Conservation (phyloP, 441 rosid genomes). For the Kokia cookei region DNA sequence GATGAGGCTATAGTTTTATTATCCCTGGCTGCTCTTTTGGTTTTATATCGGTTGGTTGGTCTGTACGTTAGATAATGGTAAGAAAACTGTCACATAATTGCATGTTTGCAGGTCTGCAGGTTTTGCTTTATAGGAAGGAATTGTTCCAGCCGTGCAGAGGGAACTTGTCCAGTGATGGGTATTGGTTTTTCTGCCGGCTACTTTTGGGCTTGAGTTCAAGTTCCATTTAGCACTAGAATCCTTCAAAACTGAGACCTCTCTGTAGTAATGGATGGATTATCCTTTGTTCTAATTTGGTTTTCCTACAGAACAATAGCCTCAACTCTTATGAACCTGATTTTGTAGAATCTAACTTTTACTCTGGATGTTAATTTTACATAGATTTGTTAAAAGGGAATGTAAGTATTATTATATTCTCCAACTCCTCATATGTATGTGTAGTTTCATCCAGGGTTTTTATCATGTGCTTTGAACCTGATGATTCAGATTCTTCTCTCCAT, state of each 20-base stretch:
- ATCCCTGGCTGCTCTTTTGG: constrained; percentile 17
- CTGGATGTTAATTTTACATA: background rate
- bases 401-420: too few species aligned
- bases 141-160: constrained; percentile 20
- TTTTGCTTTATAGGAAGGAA: constrained; percentile 27
- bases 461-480: too few species aligned
- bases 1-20: constrained; percentile 18
- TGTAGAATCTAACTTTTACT: background rate
- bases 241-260: constrained; percentile 15
- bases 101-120: constrained; percentile 47
- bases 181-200: constrained; percentile 15
- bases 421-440: too few species aligned
- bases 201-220: constrained; percentile 14
- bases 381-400: too few species aligned
- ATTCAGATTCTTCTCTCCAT: too few species aligned
- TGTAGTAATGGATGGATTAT: constrained; percentile 2
- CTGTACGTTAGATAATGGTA: constrained; percentile 25
- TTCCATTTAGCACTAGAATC: constrained; percentile 19
- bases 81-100: constrained; percentile 28
- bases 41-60: constrained; percentile 14
- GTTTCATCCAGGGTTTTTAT: too few species aligned
- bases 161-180: constrained; percentile 16
- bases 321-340: constrained; percentile 1
- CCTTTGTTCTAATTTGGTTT: constrained; percentile 10
- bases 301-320: background rate